phyloP scores from a whole-genome alignment of 2,329 filamentous ascomycete species.

The Trichoderma cornu-damae region DNA sequence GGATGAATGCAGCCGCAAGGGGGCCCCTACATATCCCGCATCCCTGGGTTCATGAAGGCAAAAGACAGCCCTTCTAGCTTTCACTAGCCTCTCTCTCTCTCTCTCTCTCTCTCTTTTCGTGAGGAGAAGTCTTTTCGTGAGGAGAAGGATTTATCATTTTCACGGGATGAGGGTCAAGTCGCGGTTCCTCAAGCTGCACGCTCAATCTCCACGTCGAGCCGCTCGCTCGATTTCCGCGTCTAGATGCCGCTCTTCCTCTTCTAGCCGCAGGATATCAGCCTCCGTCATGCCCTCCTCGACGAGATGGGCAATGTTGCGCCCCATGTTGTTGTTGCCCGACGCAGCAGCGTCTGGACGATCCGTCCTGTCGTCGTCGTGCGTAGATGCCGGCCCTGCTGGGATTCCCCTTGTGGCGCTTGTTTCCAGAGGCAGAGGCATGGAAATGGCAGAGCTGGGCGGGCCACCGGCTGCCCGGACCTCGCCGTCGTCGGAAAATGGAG shows the following conservation, averaged over 20 bases:
- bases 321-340: constrained; percentile 29
- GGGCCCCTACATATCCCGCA: not conserved
- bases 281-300: constrained; percentile 58
- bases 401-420: not conserved
- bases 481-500: constrained; percentile 42
- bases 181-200: constrained; percentile 30
- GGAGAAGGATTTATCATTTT: too few species aligned
- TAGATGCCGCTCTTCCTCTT: constrained; percentile 54
- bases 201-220: constrained; percentile 45
- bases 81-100: not conserved
- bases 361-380: not conserved
- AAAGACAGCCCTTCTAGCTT: not conserved
- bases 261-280: constrained; percentile 50
- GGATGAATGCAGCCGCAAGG: not conserved
- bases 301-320: constrained; percentile 44
- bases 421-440: not conserved
- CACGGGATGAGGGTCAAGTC: not conserved
- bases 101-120: not conserved
- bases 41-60: not conserved
- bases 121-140: not conserved
- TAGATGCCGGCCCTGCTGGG: not conserved
- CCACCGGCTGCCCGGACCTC: constrained; percentile 13
- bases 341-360: constrained; percentile 25
- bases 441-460: not conserved
- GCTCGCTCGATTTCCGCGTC: constrained; percentile 52